These are phyloP conservation scores for Trichopus zeylanicus DNA, from an alignment of 116 monocot genomes.

Conservation along the genomic window DNA sequence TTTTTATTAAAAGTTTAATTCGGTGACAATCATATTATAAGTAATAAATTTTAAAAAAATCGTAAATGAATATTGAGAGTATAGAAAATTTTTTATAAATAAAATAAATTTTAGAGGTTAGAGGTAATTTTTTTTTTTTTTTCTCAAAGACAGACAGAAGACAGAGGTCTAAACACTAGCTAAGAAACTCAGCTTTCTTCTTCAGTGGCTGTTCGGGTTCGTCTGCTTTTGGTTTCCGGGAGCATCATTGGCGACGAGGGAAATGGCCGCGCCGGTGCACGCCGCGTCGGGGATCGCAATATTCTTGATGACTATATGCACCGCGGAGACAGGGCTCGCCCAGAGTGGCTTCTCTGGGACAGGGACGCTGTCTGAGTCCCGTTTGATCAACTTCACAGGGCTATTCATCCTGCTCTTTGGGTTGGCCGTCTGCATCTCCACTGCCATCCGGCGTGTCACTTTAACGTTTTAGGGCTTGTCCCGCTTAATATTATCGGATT, in stretches of 20 bases:
- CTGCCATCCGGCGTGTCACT: constrained; percentile 28
- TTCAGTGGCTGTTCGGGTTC: constrained; percentile 63
- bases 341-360: constrained; percentile 22
- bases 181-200: no score
- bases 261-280: constrained; percentile 28
- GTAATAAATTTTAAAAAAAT: no score
- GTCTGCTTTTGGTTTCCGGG: constrained; percentile 39
- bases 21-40: no score
- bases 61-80: no score
- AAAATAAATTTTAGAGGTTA: no score
- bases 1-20: no score
- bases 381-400: constrained; percentile 50
- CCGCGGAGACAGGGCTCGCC: constrained; percentile 49
- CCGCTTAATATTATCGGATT: not conserved
- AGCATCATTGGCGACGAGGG: constrained; percentile 24
- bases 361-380: constrained; percentile 20
- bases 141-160: no score
- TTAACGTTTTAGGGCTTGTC: not conserved
- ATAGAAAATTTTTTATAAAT: no score
- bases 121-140: no score
- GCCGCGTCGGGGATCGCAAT: constrained; percentile 37
- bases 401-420: constrained; percentile 52
- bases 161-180: no score
- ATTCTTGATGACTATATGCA: constrained; percentile 51
- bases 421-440: constrained; percentile 29